These are phyloP conservation scores for Podila minutissima DNA, from an alignment of 192 early-diverging fungal species.

Conservation along the genomic window DNA sequence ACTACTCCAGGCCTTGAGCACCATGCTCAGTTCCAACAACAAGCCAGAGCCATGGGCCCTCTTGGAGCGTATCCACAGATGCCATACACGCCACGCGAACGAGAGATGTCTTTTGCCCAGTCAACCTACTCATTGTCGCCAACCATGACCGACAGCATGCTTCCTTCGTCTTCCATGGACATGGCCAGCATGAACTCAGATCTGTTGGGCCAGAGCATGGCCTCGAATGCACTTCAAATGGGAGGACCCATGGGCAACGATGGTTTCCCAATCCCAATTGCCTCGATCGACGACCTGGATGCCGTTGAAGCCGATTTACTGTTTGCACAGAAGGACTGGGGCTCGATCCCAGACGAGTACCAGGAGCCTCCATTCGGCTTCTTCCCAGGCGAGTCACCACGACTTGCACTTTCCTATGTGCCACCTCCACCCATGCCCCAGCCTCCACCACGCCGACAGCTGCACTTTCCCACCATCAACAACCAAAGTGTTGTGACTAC, in stretches of 20 bases:
- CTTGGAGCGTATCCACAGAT: background rate
- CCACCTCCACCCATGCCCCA: conserved; percentile 50
- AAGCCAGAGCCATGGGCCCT: background rate
- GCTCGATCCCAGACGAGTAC: conserved; percentile 48
- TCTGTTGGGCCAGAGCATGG: background rate
- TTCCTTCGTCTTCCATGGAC: background rate
- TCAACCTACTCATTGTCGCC: conserved; percentile 1
- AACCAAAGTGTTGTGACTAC: conserved; percentile 56
- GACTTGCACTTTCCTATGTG: conserved; percentile 39
- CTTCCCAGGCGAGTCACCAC: conserved; percentile 50
- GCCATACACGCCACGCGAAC: background rate
- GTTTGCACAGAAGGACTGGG: conserved; percentile 33
- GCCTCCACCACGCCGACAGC: conserved; percentile 32
- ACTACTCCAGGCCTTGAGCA: background rate
- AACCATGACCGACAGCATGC: background rate
- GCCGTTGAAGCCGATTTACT: conserved; percentile 20
- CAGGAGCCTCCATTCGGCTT: conserved; percentile 53
- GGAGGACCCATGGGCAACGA: conserved; percentile 2
- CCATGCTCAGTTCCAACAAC: conserved; percentile 4
- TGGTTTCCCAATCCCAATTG: background rate
- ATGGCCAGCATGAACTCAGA: background rate
- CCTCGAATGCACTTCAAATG: background rate
- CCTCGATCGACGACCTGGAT: conserved; percentile 1
- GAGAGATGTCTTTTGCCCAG: background rate
- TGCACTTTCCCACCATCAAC: conserved; percentile 48